Evolutionary conservation across 257 asterid species (phyloP).

Genomic region (Lithospermum erythrorhizon): DNA sequence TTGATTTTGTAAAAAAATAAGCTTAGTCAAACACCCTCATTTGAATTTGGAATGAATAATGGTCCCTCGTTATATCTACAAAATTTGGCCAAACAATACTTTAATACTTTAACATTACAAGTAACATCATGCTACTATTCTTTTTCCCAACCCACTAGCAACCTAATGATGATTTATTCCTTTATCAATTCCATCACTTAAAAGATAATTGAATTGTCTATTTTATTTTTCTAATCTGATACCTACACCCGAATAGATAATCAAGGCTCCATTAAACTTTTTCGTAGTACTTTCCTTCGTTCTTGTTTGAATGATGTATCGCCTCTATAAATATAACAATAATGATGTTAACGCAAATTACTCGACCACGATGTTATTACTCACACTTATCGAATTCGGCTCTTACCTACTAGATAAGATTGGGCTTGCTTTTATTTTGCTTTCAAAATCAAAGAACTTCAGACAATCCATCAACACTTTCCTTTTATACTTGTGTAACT

Average conservation of each 20-base stretch:
- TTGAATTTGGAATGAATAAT: too few species aligned
- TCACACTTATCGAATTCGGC: neutral
- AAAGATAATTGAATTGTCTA: neutral
- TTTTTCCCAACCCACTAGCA: conserved; percentile 8
- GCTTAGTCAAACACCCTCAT: too few species aligned
- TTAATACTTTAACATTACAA: conserved; percentile 1
- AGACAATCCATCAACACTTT: too few species aligned
- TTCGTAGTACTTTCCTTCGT: neutral
- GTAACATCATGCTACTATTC: conserved; percentile 1
- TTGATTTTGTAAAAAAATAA: too few species aligned
- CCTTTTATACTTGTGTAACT: too few species aligned
- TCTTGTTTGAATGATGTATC: neutral
- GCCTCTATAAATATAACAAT: neutral
- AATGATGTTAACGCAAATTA: too few species aligned
- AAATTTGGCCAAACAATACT: neutral
- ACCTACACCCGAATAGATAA: neutral
- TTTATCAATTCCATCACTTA: conserved; percentile 12
- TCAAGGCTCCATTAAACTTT: neutral
- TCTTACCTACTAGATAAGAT: too few species aligned
- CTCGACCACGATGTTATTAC: neutral
- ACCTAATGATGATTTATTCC: neutral
- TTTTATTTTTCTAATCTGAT: neutral
- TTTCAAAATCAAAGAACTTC: too few species aligned
- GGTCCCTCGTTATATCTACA: conserved; percentile 1
- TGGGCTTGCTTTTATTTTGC: too few species aligned